Conservation (phyloP, 176 grass and related monocot genomes). For the Avena insularis region DNA sequence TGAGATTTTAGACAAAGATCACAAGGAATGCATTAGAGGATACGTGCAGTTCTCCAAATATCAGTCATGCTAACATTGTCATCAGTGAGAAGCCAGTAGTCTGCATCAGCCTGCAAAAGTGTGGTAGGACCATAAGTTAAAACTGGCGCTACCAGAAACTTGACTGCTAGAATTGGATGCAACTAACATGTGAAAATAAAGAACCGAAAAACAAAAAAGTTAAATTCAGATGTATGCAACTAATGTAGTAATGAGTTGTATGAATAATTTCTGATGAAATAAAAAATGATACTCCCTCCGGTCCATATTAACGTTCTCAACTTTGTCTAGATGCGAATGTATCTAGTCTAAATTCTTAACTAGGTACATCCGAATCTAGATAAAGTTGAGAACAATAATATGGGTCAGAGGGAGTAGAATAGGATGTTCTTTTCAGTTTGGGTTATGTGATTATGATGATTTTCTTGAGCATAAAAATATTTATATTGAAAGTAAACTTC, state of each 20-base stretch:
- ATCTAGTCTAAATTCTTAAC: too few relatives aligned
- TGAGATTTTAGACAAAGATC: constrained; percentile 34
- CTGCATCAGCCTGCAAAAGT: constrained; percentile 69
- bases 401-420: neutral
- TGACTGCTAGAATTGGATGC: neutral
- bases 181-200: neutral
- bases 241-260: constrained; percentile 9
- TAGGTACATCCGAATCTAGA: too few relatives aligned
- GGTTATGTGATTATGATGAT: constrained; percentile 13
- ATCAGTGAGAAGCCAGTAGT: constrained; percentile 92
- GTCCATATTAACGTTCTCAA: too few relatives aligned
- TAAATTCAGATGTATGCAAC: neutral
- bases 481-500: constrained; percentile 5
- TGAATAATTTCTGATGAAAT: neutral
- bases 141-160: constrained; percentile 7
- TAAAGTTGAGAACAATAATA: too few relatives aligned
- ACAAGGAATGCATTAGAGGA: constrained; percentile 57
- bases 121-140: constrained; percentile 15
- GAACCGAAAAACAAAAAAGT: too few relatives aligned
- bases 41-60: constrained; percentile 80
- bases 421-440: constrained; percentile 16
- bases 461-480: neutral
- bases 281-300: too few relatives aligned
- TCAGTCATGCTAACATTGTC: constrained; percentile 72
- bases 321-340: too few relatives aligned